A percentile compares a stretch with the other conserved stretches of the same genome.
These are phyloP conservation scores for Tylopilus intermedius DNA, from an alignment of 768 basidiomycete species.

Conservation along the genomic window DNA sequence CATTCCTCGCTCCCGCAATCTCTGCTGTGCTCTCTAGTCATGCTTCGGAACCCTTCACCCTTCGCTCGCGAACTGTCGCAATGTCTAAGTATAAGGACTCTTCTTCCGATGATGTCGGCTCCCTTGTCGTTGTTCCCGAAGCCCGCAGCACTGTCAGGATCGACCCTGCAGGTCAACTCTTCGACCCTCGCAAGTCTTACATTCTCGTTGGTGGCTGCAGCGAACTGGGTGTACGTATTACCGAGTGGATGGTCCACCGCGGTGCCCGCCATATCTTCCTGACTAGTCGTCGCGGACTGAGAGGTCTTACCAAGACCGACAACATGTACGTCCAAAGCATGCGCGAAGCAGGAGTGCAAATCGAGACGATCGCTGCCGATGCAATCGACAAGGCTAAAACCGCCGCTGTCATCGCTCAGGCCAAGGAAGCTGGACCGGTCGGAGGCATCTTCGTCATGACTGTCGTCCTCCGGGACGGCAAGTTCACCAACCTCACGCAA, in stretches of 20 bases:
- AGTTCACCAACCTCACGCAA: slow-evolving; percentile 32
- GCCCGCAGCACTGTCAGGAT: slow-evolving; percentile 9
- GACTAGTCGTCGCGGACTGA: slow-evolving; percentile 23
- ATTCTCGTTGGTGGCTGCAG: slow-evolving; percentile 20
- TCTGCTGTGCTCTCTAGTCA: slow-evolving; percentile 20
- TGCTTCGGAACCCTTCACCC: slow-evolving; percentile 10
- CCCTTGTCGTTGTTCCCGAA: slow-evolving; percentile 19
- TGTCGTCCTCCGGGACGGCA: slow-evolving; percentile 31
- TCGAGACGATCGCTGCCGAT: slow-evolving; percentile 27
- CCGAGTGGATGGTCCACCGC: slow-evolving; percentile 32
- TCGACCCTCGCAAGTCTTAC: slow-evolving; percentile 27
- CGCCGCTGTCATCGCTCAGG: slow-evolving; percentile 18
- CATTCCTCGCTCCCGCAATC: slow-evolving; percentile 16
- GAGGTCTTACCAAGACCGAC: slow-evolving; percentile 20
- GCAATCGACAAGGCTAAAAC: slow-evolving; percentile 23
- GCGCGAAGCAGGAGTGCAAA: slow-evolving; percentile 19
- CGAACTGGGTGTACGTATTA: slow-evolving; percentile 24
- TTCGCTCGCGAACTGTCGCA: slow-evolving; percentile 7
- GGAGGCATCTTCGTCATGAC: slow-evolving; percentile 34
- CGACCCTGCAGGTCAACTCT: slow-evolving; percentile 26
- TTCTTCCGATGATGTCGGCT: slow-evolving; percentile 2
- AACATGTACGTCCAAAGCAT: slow-evolving; percentile 27
- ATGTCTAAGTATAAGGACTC: slow-evolving; percentile 10
- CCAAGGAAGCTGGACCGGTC: slow-evolving; percentile 22
- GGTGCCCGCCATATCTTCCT: slow-evolving; percentile 32